phyloP scores from a whole-genome alignment of 306 rosid genomes.

The Vigna unguiculata region DNA sequence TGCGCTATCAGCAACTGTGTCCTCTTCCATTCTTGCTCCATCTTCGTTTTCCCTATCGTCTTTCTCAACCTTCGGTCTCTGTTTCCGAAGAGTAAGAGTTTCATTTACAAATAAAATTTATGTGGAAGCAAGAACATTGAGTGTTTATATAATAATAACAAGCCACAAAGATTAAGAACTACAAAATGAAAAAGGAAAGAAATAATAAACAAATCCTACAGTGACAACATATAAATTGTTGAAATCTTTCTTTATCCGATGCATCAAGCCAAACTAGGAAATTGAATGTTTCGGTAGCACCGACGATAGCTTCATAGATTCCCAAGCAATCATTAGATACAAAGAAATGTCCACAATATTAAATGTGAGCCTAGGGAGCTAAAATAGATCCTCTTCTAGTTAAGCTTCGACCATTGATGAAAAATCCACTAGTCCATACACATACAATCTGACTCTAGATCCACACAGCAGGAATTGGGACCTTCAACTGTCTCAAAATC shows the following conservation, averaged over 20 bases:
- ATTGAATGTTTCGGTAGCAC: slow-evolving; percentile 11
- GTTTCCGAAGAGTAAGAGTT: slow-evolving; percentile 35
- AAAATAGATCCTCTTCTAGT: not conserved
- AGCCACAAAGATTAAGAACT: slow-evolving; percentile 2
- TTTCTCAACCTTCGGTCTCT: slow-evolving; percentile 72
- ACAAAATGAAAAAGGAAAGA: slow-evolving; percentile 21
- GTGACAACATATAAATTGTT: not conserved
- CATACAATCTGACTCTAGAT: not conserved
- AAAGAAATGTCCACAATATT: not conserved
- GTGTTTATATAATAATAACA: slow-evolving; percentile 9
- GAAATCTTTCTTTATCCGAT: not conserved
- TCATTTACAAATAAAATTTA: slow-evolving; percentile 17
- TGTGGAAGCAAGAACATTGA: not conserved
- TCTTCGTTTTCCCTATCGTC: slow-evolving; percentile 39
- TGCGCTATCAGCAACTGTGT: slow-evolving; percentile 46
- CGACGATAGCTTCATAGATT: not conserved
- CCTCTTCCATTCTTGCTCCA: slow-evolving; percentile 42
- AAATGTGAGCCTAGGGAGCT: not conserved
- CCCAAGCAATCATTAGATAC: not conserved
- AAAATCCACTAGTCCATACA: not conserved
- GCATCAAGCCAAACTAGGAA: slow-evolving; percentile 26
- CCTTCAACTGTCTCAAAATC: not conserved
- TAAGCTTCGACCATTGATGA: not conserved
- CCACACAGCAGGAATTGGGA: not conserved
- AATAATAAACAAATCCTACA: not conserved